Percentiles rank a stretch among this genome's conserved stretches.
These are phyloP conservation scores for Phaeosphaeriaceae sp. DNA, from an alignment of 2,329 filamentous ascomycete species.

Conservation along the genomic window DNA sequence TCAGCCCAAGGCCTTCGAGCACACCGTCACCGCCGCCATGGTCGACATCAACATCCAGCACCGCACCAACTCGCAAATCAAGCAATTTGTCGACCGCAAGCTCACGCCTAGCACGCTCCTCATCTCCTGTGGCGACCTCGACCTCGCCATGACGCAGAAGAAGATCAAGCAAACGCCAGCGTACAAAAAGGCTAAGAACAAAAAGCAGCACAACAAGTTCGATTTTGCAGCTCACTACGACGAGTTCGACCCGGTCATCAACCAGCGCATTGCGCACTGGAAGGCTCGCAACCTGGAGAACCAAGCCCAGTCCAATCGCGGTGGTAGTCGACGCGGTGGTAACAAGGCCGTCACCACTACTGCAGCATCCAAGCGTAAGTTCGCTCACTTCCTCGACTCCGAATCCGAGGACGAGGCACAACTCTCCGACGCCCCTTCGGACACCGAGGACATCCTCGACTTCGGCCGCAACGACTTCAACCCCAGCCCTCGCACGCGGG, in stretches of 20 bases:
- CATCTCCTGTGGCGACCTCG: slow-evolving; percentile 42
- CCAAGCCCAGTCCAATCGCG: neutral
- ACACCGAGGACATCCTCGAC: neutral
- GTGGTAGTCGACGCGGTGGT: too few species aligned
- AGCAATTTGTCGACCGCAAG: slow-evolving; percentile 36
- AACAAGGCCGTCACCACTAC: neutral
- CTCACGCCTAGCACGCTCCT: slow-evolving; percentile 30
- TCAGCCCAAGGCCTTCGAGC: slow-evolving; percentile 33
- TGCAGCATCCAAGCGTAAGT: slow-evolving; percentile 1
- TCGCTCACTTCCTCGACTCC: neutral
- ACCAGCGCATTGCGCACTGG: slow-evolving; percentile 15
- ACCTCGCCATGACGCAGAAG: slow-evolving; percentile 30
- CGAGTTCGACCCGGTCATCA: slow-evolving; percentile 17
- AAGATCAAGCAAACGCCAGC: slow-evolving; percentile 16
- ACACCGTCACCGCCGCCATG: slow-evolving; percentile 39
- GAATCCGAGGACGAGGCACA: neutral
- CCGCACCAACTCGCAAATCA: slow-evolving; percentile 39
- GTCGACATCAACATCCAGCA: slow-evolving; percentile 27
- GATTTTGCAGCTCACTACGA: slow-evolving; percentile 23
- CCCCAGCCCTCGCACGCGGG: neutral
- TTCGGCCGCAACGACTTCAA: neutral
- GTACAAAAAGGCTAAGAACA: slow-evolving; percentile 9
- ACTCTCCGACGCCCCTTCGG: slow-evolving; percentile 1
- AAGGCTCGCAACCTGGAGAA: slow-evolving; percentile 7
- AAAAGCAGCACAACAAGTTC: slow-evolving; percentile 10